phyloP scores from a whole-genome alignment of 176 grass and related monocot genomes.

The Alopecurus myosuroides region DNA sequence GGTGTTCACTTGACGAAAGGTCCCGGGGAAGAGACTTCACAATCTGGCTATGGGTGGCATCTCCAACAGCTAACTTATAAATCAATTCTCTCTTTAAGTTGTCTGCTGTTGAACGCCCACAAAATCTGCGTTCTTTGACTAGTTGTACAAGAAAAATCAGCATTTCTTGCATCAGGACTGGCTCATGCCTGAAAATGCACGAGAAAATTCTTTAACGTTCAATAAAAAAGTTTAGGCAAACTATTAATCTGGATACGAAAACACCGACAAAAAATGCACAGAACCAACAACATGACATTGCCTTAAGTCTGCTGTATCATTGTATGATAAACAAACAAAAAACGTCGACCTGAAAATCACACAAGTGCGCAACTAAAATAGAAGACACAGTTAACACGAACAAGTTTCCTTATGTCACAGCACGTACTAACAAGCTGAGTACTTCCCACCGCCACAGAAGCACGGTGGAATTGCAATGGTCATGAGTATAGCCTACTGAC shows the following conservation, averaged over 20 bases:
- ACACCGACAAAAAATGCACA: not conserved
- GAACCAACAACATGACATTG: not conserved
- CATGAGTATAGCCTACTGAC: not conserved
- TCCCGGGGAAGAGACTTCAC: constrained; percentile 83
- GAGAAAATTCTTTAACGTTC: not conserved
- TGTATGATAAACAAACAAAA: not conserved
- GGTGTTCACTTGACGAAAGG: constrained; percentile 63
- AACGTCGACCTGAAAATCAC: not conserved
- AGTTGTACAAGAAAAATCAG: constrained; percentile 90
- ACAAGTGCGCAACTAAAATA: not conserved
- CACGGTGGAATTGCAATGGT: constrained; percentile 4
- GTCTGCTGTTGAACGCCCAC: constrained; percentile 75
- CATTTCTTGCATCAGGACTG: constrained; percentile 92
- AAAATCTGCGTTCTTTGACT: constrained; percentile 90
- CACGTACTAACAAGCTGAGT: not conserved
- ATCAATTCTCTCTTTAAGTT: constrained; percentile 95
- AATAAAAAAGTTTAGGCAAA: constrained; percentile 6
- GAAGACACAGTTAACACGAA: not conserved
- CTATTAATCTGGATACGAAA: constrained; percentile 8
- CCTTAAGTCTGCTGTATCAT: not conserved
- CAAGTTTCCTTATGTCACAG: not conserved
- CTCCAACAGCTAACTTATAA: constrained; percentile 70
- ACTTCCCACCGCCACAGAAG: not conserved
- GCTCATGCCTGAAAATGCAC: constrained; percentile 65
- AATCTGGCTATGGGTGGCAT: constrained; percentile 94